Evolutionary conservation across 345 rosid genomes (phyloP).

Genomic region (Carallia brachiata): DNA sequence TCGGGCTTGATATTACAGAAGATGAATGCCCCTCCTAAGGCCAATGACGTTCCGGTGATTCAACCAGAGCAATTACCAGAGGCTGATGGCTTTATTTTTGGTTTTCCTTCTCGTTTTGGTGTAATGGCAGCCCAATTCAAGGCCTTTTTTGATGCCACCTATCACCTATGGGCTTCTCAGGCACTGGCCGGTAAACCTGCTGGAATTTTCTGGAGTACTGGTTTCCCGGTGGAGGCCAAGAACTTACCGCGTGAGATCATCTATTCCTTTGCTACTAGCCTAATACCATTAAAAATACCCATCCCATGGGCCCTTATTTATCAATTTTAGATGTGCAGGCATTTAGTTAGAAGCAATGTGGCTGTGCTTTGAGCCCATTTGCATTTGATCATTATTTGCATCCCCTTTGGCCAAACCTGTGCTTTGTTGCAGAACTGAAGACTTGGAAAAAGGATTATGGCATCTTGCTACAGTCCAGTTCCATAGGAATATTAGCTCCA

Average conservation of each 20-base stretch:
- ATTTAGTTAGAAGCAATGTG: background rate
- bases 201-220: constrained; percentile 97
- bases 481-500: background rate
- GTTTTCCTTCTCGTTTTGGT: constrained; percentile 93
- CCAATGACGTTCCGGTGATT: constrained; percentile 75
- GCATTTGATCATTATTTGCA: background rate
- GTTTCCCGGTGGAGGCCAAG: constrained; percentile 96
- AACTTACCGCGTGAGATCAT: constrained; percentile 83
- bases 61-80: constrained; percentile 68
- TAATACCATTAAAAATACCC: no score
- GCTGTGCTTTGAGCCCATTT: background rate
- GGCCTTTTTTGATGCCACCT: constrained; percentile 88
- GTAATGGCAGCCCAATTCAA: constrained; percentile 90
- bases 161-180: constrained; percentile 63
- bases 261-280: background rate
- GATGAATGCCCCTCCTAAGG: constrained; percentile 69
- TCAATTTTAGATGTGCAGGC: background rate
- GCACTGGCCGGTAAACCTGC: constrained; percentile 96
- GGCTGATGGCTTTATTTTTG: constrained; percentile 92
- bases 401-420: background rate
- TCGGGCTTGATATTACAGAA: constrained; percentile 58
- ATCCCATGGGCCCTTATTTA: no score
- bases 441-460: background rate
- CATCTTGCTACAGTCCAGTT: background rate
- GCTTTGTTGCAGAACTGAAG: background rate